These are phyloP conservation scores for Dysphania ambrosioides DNA, from an alignment of 148 eudicot genomes.

Conservation along the genomic window DNA sequence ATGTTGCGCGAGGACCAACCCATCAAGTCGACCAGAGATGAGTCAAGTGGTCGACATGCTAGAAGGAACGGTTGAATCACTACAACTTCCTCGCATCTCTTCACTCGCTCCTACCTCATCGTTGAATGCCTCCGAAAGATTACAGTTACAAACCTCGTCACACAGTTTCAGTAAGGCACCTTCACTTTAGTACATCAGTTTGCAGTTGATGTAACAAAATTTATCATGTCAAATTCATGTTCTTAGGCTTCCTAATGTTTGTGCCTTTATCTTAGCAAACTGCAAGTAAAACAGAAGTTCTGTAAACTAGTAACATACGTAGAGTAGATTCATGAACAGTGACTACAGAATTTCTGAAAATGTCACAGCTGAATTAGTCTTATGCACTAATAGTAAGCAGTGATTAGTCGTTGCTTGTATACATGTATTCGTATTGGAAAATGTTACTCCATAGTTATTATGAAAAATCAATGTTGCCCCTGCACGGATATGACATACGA, in stretches of 20 bases:
- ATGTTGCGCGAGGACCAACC: constrained; percentile 48
- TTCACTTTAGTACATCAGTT: neutral
- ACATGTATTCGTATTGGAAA: no score
- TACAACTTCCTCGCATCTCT: constrained; percentile 15
- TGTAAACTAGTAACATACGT: neutral
- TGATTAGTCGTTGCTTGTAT: no score
- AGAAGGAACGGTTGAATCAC: constrained; percentile 25
- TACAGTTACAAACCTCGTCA: neutral
- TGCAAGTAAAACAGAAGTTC: neutral
- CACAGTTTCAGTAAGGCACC: neutral
- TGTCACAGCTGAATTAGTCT: no score
- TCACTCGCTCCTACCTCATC: constrained; percentile 6
- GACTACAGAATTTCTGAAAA: neutral
- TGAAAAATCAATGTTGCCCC: no score
- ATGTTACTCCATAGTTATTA: no score
- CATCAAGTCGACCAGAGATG: constrained; percentile 46
- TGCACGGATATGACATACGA: neutral
- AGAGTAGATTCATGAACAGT: neutral
- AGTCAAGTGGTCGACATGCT: constrained; percentile 46
- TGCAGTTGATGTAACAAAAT: neutral
- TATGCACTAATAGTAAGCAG: no score
- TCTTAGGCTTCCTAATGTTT: neutral
- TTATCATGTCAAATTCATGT: neutral
- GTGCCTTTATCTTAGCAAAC: neutral
- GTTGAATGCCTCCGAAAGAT: neutral